phyloP scores from a whole-genome alignment of 805 yeast species.

The Wickerhamomyces chaumierensis region DNA sequence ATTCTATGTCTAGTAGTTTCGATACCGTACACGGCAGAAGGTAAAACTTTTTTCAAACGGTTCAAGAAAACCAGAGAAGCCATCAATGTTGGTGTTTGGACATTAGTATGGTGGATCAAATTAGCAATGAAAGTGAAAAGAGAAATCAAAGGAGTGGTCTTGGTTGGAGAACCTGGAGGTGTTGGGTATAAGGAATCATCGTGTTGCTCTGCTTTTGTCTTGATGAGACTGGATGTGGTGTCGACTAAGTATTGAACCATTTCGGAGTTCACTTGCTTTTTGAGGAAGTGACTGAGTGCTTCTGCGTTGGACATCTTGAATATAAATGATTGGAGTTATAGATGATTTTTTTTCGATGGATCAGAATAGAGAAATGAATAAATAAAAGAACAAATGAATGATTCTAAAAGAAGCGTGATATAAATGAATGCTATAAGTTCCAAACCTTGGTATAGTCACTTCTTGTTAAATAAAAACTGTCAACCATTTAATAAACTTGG shows the following conservation, averaged over 20 bases:
- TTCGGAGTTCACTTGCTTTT: slow-evolving; percentile 43
- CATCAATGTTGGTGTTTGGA: slow-evolving; percentile 92
- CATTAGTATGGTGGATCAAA: slow-evolving; percentile 73
- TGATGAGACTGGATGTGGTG: slow-evolving; percentile 43
- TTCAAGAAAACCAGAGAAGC: slow-evolving; percentile 77
- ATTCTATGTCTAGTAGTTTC: slow-evolving; percentile 89
- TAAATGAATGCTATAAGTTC: no score
- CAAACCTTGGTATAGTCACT: no score
- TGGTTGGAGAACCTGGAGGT: slow-evolving; percentile 28
- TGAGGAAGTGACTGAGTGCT: slow-evolving; percentile 42
- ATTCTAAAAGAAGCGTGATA: no score
- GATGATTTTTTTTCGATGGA: no score
- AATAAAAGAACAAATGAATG: no score
- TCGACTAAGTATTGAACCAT: slow-evolving; percentile 49
- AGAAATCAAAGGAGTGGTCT: slow-evolving; percentile 19
- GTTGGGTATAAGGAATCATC: slow-evolving; percentile 19
- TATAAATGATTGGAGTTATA: no score
- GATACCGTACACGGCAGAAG: slow-evolving; percentile 84
- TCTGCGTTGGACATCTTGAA: slow-evolving; percentile 28
- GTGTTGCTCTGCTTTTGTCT: slow-evolving; percentile 1
- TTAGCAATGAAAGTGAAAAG: slow-evolving; percentile 58
- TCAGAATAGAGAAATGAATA: no score
- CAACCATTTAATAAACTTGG: no score
- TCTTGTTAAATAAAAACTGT: no score
- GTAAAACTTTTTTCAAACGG: slow-evolving; percentile 65